Base-by-base conservation (phyloP, 2,329 filamentous ascomycete genomes). In the Talaromyces sp. region DNA sequence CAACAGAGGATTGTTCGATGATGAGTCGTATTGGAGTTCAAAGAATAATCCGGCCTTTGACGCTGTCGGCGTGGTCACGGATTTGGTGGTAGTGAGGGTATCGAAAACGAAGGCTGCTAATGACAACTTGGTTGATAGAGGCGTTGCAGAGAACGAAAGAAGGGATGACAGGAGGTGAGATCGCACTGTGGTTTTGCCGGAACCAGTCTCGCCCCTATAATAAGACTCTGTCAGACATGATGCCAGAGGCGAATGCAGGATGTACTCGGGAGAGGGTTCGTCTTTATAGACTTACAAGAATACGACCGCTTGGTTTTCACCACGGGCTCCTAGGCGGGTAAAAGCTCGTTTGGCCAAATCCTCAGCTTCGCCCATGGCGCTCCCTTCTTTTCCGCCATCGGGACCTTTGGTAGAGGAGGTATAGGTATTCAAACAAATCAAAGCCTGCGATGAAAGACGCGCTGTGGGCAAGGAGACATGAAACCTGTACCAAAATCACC, bases 91-190 rank as follows among this genome's bases (percentile, higher is more conserved):
- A 5, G 95, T 99, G 66, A 99, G 85, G 2, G 92, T 91, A 75
- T 99, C 95, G 76, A 99, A 99, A 66, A 98, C 87, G 76, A 97
- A 99, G 50, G 94, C 90, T 24, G 94, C 94, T 59, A 96, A 89
- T 2, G 94, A 97, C 22, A 97, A 85, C 78, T 97, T 99, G 70
- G 89, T 92, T 1, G 94, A 98, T 3, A 99, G 82, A 0, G 95
- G 95, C 13, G 95, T 98, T 0, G 92, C 93, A 2, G 93, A 95
- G 76, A 93, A 96, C 72, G 90, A 90, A 35, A 99, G 86, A 62
- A 99, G 85, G 1, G 93, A 87, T 27, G 93, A 90, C 54, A 99
- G 83, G 63, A 97, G 83, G 76, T 98, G 95, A 50, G 92, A 91
- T 68, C 95, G 90, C 73, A 98, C 84, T 0, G 95, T 99, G 0